These are phyloP conservation scores for Taiozyma sp. DNA, from an alignment of 1,139 yeast genomes.

Conservation along the genomic window DNA sequence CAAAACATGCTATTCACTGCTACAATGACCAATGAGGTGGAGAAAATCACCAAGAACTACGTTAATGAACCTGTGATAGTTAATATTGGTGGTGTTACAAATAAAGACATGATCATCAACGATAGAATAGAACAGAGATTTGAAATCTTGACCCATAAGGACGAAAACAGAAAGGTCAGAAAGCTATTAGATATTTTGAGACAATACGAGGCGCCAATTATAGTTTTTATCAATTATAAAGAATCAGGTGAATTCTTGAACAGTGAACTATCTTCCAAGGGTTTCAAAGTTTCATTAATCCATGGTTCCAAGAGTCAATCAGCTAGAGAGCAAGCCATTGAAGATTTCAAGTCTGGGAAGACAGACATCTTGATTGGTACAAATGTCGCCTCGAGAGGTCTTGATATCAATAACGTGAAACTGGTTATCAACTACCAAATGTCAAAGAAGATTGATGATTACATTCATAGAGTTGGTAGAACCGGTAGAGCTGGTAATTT, in stretches of 20 bases:
- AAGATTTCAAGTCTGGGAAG: conserved; percentile 54
- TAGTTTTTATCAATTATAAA: conserved; percentile 78
- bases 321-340: conserved; percentile 77
- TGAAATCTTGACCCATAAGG: conserved; percentile 36
- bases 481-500: conserved; percentile 90
- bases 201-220: conserved; percentile 50
- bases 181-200: conserved; percentile 32
- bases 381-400: conserved; percentile 96
- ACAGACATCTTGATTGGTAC: conserved; percentile 80
- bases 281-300: conserved; percentile 53
- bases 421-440: conserved; percentile 84
- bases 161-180: conserved; percentile 33
- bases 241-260: conserved; percentile 66
- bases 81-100: conserved; percentile 55
- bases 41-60: conserved; percentile 58
- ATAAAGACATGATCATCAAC: conserved; percentile 25
- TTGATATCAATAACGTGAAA: conserved; percentile 83
- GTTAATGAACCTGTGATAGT: conserved; percentile 59
- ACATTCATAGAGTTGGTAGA: conserved; percentile 91
- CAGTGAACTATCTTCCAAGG: conserved; percentile 40
- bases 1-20: conserved; percentile 92
- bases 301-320: conserved; percentile 90
- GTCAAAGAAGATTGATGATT: conserved; percentile 74
- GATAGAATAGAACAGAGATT: conserved; percentile 68
- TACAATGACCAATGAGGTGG: conserved; percentile 77